phyloP scores from a whole-genome alignment of 2,329 filamentous ascomycete genomes.

The Claviceps sp. region DNA sequence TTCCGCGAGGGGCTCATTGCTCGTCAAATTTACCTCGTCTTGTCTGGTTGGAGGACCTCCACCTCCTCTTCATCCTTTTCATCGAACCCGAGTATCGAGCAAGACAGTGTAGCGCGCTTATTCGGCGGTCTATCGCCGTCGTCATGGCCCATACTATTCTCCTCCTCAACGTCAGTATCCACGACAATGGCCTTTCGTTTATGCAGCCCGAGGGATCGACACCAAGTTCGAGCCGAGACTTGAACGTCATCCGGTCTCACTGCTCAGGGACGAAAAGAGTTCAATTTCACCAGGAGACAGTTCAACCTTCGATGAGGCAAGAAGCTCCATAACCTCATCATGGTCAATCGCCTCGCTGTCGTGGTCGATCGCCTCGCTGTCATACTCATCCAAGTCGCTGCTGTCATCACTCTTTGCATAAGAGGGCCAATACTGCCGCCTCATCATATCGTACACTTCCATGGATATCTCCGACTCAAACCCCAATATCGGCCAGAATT shows the following conservation, averaged over 20 bases:
- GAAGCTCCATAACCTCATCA: no score
- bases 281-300: not conserved
- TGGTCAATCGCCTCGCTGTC: not conserved
- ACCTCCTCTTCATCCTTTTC: not conserved
- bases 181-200: constrained; percentile 16
- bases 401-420: constrained; percentile 1
- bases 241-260: constrained; percentile 4
- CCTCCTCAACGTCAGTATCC: constrained; percentile 15
- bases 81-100: constrained; percentile 1
- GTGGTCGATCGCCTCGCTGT: constrained; percentile 16
- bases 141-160: constrained; percentile 13
- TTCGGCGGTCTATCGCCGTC: constrained; percentile 2
- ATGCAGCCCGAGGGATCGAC: constrained; percentile 7
- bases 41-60: not conserved
- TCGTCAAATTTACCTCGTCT: not conserved
- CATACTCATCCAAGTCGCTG: constrained; percentile 18
- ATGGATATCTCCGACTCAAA: constrained; percentile 14
- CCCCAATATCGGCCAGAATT: constrained; percentile 17
- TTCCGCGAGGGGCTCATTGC: not conserved
- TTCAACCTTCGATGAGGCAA: constrained; percentile 9
- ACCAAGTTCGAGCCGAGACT: not conserved
- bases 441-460: constrained; percentile 8
- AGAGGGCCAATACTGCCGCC: constrained; percentile 1
- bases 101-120: not conserved
- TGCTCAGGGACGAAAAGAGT: not conserved